Conservation (phyloP, 352 stramenopile species). For the Phytophthora quininea region DNA sequence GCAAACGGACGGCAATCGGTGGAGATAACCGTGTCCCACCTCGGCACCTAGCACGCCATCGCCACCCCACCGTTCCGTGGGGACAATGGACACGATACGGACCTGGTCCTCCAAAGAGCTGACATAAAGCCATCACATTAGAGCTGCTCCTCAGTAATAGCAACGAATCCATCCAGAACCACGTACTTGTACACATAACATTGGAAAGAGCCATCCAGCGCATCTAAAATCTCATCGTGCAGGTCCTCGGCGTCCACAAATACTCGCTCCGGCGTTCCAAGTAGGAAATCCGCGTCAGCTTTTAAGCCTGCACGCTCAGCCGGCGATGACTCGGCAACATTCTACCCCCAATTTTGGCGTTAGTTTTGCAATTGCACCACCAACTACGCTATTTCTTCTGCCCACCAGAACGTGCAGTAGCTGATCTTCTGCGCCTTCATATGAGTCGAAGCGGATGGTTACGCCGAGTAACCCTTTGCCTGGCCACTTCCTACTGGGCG, state of each 20-base stretch:
- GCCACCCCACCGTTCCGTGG: conserved; percentile 88
- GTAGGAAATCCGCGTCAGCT: conserved; percentile 92
- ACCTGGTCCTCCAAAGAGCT: conserved; percentile 93
- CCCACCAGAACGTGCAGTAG: conserved; percentile 93
- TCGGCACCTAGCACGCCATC: conserved; percentile 93
- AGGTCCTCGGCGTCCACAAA: conserved; percentile 91
- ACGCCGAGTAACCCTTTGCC: conserved; percentile 96
- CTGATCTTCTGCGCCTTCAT: conserved; percentile 94
- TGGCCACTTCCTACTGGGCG: conserved; percentile 92
- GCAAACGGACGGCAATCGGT: conserved; percentile 89
- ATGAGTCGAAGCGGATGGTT: conserved; percentile 98
- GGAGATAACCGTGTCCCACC: conserved; percentile 96
- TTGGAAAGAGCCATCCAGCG: conserved; percentile 94
- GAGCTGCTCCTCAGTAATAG: background rate
- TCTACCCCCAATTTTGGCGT: conserved; percentile 26
- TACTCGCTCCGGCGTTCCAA: conserved; percentile 92
- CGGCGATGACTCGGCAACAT: conserved; percentile 90
- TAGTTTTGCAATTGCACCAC: background rate
- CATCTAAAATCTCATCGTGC: conserved; percentile 88
- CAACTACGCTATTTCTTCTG: background rate
- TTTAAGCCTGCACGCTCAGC: conserved; percentile 90
- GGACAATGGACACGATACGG: conserved; percentile 88
- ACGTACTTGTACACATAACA: conserved; percentile 97
- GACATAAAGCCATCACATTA: background rate
- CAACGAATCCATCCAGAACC: background rate